Conservation (phyloP, 345 rosid genomes). For the Brassica incana region DNA sequence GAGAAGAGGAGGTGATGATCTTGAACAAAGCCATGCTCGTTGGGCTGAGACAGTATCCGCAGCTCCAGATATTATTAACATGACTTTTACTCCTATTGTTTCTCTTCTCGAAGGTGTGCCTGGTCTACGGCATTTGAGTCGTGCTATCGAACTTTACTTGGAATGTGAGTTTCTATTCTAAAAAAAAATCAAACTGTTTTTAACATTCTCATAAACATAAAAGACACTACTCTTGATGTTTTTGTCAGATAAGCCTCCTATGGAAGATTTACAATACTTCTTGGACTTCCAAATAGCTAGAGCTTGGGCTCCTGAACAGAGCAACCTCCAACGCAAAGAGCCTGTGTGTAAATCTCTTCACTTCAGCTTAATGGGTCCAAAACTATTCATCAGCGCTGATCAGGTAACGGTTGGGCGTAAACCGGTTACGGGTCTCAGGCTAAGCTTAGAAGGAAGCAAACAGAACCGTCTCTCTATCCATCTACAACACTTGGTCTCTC, state of each 20-base stretch:
- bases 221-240: background rate
- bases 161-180: conserved; percentile 65
- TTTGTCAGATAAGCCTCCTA: conserved; percentile 83
- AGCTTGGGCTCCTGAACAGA: conserved; percentile 95
- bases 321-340: conserved; percentile 83
- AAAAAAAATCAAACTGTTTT: background rate
- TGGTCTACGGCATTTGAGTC: conserved; percentile 77
- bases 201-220: background rate
- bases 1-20: conserved; percentile 99
- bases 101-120: conserved; percentile 89
- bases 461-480: conserved; percentile 86
- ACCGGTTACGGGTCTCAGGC: conserved; percentile 92
- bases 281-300: conserved; percentile 84
- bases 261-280: conserved; percentile 95
- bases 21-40: conserved; percentile 86
- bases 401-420: conserved; percentile 97
- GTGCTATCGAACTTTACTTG: conserved; percentile 85
- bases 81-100: conserved; percentile 84
- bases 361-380: conserved; percentile 99
- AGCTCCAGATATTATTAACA: conserved; percentile 91
- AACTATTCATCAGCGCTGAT: conserved; percentile 87
- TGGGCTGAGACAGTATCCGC: conserved; percentile 78
- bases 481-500: conserved; percentile 91
- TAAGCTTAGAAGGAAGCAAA: conserved; percentile 81
- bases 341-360: conserved; percentile 91